These are phyloP conservation scores for Ceratocystiopsis sp. DNA, from an alignment of 2,329 filamentous ascomycete genomes.

Conservation along the genomic window DNA sequence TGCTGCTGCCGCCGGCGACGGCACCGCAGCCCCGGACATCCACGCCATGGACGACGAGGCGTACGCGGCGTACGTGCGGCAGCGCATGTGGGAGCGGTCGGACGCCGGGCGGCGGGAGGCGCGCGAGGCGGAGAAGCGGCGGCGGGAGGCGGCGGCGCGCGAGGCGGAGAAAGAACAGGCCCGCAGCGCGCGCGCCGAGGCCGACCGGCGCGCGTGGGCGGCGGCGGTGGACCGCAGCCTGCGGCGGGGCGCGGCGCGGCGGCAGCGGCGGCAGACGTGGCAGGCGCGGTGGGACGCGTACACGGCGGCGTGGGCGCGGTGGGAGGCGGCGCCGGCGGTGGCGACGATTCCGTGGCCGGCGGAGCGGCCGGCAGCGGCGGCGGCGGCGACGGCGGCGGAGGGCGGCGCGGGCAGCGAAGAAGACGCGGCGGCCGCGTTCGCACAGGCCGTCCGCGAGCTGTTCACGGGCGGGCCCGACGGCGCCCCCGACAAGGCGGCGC, in stretches of 20 bases:
- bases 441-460: constrained; percentile 50
- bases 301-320: constrained; percentile 39
- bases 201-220: constrained; percentile 5
- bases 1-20: constrained; percentile 17
- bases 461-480: constrained; percentile 34
- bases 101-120: constrained; percentile 72
- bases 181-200: constrained; percentile 28
- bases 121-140: constrained; percentile 39
- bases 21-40: constrained; percentile 37
- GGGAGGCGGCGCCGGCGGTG: constrained; percentile 22
- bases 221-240: constrained; percentile 54
- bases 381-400: not conserved
- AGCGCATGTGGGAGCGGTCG: constrained; percentile 90
- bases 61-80: constrained; percentile 71
- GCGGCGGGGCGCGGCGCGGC: constrained; percentile 46
- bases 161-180: constrained; percentile 28
- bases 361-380: constrained; percentile 15
- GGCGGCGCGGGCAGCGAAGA: not conserved
- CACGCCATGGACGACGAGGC: constrained; percentile 74
- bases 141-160: constrained; percentile 18
- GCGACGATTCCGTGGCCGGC: constrained; percentile 53
- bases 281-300: constrained; percentile 49
- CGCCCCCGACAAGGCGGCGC: constrained; percentile 26
- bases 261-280: constrained; percentile 34
- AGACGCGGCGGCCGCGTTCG: constrained; percentile 11